Conservation (phyloP, 1,139 yeast species). For the Blastobotrys niveus region DNA sequence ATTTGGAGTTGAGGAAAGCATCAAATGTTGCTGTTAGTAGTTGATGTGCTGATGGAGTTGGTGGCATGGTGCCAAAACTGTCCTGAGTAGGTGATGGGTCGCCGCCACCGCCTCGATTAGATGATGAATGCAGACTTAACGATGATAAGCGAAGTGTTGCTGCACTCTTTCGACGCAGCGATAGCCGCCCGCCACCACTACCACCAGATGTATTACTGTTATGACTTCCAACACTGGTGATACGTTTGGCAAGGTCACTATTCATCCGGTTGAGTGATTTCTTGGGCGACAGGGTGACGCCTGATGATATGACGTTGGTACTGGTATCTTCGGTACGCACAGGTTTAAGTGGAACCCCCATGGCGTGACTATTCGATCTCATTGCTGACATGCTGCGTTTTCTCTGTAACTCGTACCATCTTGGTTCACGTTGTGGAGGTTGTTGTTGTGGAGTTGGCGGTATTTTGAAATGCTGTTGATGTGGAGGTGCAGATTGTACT, state of each 20-base stretch:
- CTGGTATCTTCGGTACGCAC: background rate
- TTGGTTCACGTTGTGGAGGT: conserved; percentile 2
- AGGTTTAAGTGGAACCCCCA: background rate
- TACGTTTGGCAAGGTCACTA: conserved; percentile 20
- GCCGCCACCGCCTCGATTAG: no score
- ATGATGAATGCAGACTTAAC: conserved; percentile 10
- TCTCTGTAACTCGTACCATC: background rate
- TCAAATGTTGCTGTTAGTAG: conserved; percentile 14
- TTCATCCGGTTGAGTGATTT: conserved; percentile 16
- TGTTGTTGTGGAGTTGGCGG: background rate
- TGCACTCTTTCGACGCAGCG: conserved; percentile 19
- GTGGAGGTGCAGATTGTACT: no score
- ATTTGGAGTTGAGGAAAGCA: conserved; percentile 9
- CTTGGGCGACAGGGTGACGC: no score
- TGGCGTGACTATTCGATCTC: background rate
- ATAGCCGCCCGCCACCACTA: conserved; percentile 15
- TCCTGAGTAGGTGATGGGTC: background rate
- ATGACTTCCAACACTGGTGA: no score
- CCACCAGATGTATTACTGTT: background rate
- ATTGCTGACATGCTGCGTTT: background rate
- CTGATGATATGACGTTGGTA: background rate
- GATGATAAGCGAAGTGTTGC: conserved; percentile 19
- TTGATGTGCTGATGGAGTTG: conserved; percentile 10
- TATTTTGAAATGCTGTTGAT: no score
- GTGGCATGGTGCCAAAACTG: conserved; percentile 2